Conservation (phyloP, 768 basidiomycete genomes). For the Suillus lakei region DNA sequence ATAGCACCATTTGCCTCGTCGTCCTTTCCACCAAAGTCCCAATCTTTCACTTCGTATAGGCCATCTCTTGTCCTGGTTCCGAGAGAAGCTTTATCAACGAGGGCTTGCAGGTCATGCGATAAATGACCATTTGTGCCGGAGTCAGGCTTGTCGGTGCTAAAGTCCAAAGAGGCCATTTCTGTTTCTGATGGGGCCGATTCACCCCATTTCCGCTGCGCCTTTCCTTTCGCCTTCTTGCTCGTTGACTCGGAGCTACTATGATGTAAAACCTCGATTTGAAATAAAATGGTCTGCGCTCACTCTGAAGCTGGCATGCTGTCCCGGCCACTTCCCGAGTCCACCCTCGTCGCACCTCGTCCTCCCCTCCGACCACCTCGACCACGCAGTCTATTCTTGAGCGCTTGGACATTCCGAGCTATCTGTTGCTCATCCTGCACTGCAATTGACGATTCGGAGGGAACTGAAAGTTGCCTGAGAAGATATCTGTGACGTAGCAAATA, state of each 20-base stretch:
- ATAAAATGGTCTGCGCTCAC: conserved; percentile 46
- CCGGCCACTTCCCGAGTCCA: conserved; percentile 57
- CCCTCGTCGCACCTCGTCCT: conserved; percentile 51
- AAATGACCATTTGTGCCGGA: conserved; percentile 29
- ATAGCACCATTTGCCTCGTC: conserved; percentile 45
- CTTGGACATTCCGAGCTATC: conserved; percentile 91
- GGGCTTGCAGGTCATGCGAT: conserved; percentile 58
- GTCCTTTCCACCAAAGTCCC: conserved; percentile 68
- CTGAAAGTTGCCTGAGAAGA: conserved; percentile 28
- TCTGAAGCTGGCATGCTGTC: conserved; percentile 73
- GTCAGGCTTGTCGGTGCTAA: conserved; percentile 65
- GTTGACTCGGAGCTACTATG: conserved; percentile 65
- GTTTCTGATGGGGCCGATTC: conserved; percentile 77
- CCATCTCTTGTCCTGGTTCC: conserved; percentile 79
- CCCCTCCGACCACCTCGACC: conserved; percentile 70
- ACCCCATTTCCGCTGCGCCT: conserved; percentile 91
- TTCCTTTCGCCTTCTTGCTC: conserved; percentile 67
- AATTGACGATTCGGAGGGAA: conserved; percentile 53
- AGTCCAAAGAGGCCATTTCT: conserved; percentile 95
- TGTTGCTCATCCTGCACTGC: conserved; percentile 79
- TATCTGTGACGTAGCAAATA: neutral
- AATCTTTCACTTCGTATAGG: conserved; percentile 79
- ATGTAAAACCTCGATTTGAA: neutral
- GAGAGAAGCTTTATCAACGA: conserved; percentile 73
- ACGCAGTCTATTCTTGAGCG: conserved; percentile 83